Conservation (phyloP, 2,329 filamentous ascomycete species). For the Penicillium nordicum region DNA sequence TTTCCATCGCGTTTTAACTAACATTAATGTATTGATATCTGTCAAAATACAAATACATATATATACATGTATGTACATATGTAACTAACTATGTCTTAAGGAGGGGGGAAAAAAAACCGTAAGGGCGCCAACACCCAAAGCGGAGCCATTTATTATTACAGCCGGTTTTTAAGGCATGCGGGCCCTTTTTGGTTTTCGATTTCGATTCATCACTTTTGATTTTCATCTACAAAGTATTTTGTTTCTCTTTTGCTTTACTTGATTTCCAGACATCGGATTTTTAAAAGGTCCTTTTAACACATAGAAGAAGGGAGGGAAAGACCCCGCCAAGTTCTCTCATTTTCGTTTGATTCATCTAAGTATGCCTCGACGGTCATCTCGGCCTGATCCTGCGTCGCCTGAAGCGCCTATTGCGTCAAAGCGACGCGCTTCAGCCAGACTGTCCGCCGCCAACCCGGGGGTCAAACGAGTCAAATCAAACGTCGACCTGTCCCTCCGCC, state of each 20-base stretch:
- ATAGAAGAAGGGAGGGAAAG: background rate
- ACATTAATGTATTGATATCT: background rate
- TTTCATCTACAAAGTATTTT: background rate
- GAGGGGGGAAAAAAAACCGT: background rate
- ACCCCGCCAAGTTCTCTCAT: background rate
- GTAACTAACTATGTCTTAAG: background rate
- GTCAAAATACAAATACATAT: background rate
- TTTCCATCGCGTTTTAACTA: background rate
- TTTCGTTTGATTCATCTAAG: conserved; percentile 5
- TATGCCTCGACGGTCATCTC: conserved; percentile 40
- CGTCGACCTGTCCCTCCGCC: conserved; percentile 12
- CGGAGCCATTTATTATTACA: conserved; percentile 4
- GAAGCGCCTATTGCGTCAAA: conserved; percentile 33
- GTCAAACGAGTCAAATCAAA: conserved; percentile 35
- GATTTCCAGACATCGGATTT: background rate
- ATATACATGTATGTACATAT: background rate
- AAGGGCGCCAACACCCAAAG: conserved; percentile 1
- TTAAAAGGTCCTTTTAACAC: background rate
- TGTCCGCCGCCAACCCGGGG: conserved; percentile 27
- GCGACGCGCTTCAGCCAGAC: conserved; percentile 34
- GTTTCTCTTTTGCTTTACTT: background rate
- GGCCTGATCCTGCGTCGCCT: conserved; percentile 33
- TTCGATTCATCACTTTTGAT: background rate
- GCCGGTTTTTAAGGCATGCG: conserved; percentile 7
- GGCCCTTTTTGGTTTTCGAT: background rate